Evolutionary conservation across 306 rosid genomes (phyloP), one percentile per base, ranked within the genome.

Genomic region (Aeschynomene evenia): DNA sequence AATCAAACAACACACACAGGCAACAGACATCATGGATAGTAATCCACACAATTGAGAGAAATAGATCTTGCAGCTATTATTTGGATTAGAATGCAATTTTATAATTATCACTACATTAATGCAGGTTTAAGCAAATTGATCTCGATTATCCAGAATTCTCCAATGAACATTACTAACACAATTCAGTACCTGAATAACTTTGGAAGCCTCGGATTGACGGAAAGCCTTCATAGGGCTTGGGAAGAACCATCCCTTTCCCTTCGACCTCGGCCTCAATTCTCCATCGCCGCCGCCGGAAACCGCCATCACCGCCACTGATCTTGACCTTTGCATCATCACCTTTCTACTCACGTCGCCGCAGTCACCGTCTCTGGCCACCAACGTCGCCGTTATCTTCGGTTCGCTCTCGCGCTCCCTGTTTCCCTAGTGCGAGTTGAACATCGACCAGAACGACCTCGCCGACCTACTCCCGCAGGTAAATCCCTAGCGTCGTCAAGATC

Each of bases 171-270:
- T 6, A 23, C 9, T 13, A 16, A 12, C 7, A 24, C 16, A 26
- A 46, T 28, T 66, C 26, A 22, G 13, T 16, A 7, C 91, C 28
- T 80, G 85, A 71, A 76, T 85, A 20, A 84, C 82, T 79, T 85
- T 88, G 0, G 96, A 57, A 4, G 72, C 80, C 77, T 85, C 91
- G 4, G 86, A 22, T 58, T 87, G 95, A 86, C 99, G 87, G 85
- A 94, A 88, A 23, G 75, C 95, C 84, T 89, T 91, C 16, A 90
- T 87, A 71, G 99, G 99, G 26, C 99, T 94, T 63, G 92, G 95
- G 53, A 94, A 94, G 57, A 81, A 71, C 97, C 99, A 91, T 3
- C 97, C 81, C 66, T 51, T 79, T 0, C 88, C 85, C 45, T 87
- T 94, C 33, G 72, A 33, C 64, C 85, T 80, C 19, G 83, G 52